Evolutionary conservation across 495 filamentous ascomycete genomes (phyloP).

Genomic region (Usnea hakonensis): DNA sequence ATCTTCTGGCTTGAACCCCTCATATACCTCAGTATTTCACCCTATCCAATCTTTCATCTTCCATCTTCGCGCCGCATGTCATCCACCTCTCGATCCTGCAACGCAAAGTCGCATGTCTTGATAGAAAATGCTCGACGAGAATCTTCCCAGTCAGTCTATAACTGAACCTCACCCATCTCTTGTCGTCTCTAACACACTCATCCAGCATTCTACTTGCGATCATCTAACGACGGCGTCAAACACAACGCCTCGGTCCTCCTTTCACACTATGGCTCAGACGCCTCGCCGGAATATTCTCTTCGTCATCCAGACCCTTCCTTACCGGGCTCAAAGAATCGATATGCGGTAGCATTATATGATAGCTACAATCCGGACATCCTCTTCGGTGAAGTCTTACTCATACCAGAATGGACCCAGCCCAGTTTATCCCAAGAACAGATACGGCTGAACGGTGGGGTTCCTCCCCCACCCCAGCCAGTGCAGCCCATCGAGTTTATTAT

Average conservation of each 20-base stretch:
- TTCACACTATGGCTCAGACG: slow-evolving; percentile 72
- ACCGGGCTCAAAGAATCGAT: slow-evolving; percentile 68
- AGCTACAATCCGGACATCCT: slow-evolving; percentile 72
- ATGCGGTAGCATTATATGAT: slow-evolving; percentile 78
- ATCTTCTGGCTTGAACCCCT: too few relatives aligned
- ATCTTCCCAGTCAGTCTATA: slow-evolving; percentile 63
- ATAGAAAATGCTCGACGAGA: slow-evolving; percentile 78
- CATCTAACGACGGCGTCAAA: slow-evolving; percentile 38
- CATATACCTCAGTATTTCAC: too few relatives aligned
- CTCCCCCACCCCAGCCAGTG: slow-evolving; percentile 65
- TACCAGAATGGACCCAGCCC: slow-evolving; percentile 77
- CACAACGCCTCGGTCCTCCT: slow-evolving; percentile 59
- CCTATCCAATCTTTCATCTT: neutral
- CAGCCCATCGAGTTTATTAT: slow-evolving; percentile 72
- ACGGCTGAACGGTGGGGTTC: slow-evolving; percentile 59
- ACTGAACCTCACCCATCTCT: slow-evolving; percentile 29
- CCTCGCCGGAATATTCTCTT: slow-evolving; percentile 67
- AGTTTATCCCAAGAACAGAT: slow-evolving; percentile 72
- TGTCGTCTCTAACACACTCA: slow-evolving; percentile 29
- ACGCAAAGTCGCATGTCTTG: neutral
- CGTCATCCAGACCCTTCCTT: slow-evolving; percentile 63
- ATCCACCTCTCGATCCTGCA: neutral
- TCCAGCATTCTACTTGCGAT: slow-evolving; percentile 57
- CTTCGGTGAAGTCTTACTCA: slow-evolving; percentile 77
- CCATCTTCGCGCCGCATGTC: neutral